A percentile compares a stretch with the other conserved stretches of the same genome.
These are phyloP conservation scores for Turnera subulata DNA, from an alignment of 345 rosid genomes.

Conservation along the genomic window DNA sequence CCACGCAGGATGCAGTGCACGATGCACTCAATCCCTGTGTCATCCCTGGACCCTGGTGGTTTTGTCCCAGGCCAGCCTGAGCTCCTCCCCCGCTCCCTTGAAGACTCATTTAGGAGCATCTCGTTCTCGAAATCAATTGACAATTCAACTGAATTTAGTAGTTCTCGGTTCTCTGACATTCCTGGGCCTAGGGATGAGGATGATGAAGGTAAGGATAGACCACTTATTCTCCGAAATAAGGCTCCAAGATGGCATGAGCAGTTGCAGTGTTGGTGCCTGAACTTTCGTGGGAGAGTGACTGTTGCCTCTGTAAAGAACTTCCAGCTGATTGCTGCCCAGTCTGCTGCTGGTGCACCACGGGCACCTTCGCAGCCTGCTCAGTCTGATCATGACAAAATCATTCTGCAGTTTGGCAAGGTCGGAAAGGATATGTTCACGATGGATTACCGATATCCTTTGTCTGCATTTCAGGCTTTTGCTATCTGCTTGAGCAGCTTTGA, in stretches of 20 bases:
- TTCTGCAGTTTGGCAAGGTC: constrained; percentile 10
- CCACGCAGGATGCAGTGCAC: constrained; percentile 61
- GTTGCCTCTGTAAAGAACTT: constrained; percentile 68
- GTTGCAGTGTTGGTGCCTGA: constrained; percentile 62
- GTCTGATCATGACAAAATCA: constrained; percentile 13
- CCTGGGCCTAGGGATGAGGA: constrained; percentile 10
- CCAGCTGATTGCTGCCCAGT: constrained; percentile 51
- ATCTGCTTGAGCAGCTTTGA: constrained; percentile 9
- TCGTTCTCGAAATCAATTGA: constrained; percentile 49
- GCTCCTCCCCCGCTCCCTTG: constrained; percentile 38
- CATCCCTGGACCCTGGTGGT: constrained; percentile 50
- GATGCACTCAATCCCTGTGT: constrained; percentile 61
- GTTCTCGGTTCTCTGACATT: constrained; percentile 36
- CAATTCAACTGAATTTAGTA: constrained; percentile 47
- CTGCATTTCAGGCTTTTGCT: constrained; percentile 9
- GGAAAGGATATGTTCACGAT: constrained; percentile 10
- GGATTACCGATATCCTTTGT: constrained; percentile 11
- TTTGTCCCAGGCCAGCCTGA: constrained; percentile 55
- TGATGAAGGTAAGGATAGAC: constrained; percentile 32
- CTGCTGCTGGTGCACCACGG: constrained; percentile 35
- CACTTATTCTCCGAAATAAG: constrained; percentile 54
- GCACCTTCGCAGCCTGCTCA: constrained; percentile 37
- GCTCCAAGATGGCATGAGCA: constrained; percentile 73
- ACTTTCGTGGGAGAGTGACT: constrained; percentile 60
- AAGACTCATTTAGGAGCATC: constrained; percentile 47